Base-by-base conservation (phyloP, 345 rosid species). In the Fremontodendron californicum region DNA sequence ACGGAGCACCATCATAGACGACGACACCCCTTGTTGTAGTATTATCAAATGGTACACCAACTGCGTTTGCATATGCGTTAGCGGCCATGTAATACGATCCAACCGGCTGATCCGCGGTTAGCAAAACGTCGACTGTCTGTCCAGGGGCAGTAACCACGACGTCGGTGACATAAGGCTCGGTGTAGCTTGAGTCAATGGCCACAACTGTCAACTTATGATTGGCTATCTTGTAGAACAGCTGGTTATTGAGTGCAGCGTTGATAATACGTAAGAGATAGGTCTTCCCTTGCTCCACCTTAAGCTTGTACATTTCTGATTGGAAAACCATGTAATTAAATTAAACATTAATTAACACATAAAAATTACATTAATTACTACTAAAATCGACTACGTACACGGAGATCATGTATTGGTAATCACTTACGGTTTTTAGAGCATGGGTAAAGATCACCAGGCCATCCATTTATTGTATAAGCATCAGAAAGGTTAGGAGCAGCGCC, bases 201-300 rank as follows among this genome's bases (percentile, higher is more conserved):
- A 93, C 98, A 19, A 96, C 97, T 60, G 85, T 93, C 77, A 96
- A 8, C 29, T 80, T 88, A 82, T 96, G 99, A 77, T 88, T 87
- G 87, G 97, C 96, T 74, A 96, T 88, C 78, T 91, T 92, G 89
- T 87, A 96, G 85, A 96, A 96, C 39, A 93, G 77, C 61, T 86
- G 94, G 27, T 72, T 87, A 86, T 93, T 86, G 92, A 96, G 88
- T 70, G 98, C 99, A 83, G 98, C 97, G 78, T 93, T 93, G 87
- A 96, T 90, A 74, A 96, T 86, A 1, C 99, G 94, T 2, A 96
- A 82, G 12, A 96, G 81, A 81, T 96, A 96, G 27, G 82, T 87
- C 78, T 92, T 90, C 23, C 99, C 99, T 70, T 77, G 70, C 54
- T 40, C 80, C 78, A 96, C 94, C 3, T 84, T 71, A 15, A 92